These are phyloP conservation scores for Pichia sp. DNA, from an alignment of 1,139 yeast species.

Conservation along the genomic window DNA sequence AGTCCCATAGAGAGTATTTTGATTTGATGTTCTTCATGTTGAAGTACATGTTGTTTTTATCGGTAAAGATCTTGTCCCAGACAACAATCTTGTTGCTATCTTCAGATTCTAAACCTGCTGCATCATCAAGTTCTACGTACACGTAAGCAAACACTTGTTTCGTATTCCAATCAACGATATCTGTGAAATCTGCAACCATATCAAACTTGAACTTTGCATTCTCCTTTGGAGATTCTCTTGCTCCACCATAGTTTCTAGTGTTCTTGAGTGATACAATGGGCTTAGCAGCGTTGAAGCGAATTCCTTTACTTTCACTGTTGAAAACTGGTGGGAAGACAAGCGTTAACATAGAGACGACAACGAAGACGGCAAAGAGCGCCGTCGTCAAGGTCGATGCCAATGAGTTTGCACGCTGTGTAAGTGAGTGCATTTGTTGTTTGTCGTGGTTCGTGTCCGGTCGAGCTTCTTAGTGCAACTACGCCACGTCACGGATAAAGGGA, in stretches of 20 bases:
- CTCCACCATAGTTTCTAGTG: constrained; percentile 70
- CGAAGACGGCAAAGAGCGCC: constrained; percentile 3
- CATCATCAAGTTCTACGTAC: constrained; percentile 59
- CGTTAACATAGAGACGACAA: constrained; percentile 9
- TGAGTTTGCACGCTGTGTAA: constrained; percentile 10
- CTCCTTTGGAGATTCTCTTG: constrained; percentile 67
- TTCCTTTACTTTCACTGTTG: constrained; percentile 1
- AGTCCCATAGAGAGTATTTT: constrained; percentile 87
- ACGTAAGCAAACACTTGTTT: constrained; percentile 87
- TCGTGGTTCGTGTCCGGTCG: neutral
- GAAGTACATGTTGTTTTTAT: constrained; percentile 52
- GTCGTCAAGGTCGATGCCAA: constrained; percentile 7
- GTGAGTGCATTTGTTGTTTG: constrained; percentile 9
- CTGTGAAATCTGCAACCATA: constrained; percentile 58
- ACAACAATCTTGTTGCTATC: constrained; percentile 56
- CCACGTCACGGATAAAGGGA: too few species aligned
- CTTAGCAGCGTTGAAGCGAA: constrained; percentile 4
- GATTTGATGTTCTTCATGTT: constrained; percentile 48
- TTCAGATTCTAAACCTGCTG: constrained; percentile 26
- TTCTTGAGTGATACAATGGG: constrained; percentile 31
- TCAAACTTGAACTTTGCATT: constrained; percentile 70
- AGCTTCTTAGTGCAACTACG: too few species aligned
- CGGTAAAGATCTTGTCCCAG: constrained; percentile 80
- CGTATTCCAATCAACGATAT: constrained; percentile 93
- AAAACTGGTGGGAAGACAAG: neutral